Conservation (phyloP, 164 flowering plant genomes). For the Chimonanthus praecox region DNA sequence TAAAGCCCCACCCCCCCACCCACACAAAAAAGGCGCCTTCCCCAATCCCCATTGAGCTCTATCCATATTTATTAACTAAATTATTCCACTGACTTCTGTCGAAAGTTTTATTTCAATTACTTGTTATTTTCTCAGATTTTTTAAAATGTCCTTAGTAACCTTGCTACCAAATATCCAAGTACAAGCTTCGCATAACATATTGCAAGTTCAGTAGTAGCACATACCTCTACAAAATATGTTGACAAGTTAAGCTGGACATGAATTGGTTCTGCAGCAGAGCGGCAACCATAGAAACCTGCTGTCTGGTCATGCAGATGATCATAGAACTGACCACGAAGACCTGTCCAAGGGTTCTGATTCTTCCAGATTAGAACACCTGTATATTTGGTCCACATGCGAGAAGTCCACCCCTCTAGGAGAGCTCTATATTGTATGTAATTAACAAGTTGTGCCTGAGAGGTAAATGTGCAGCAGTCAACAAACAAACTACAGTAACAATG, state of each 20-base stretch:
- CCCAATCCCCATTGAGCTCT: too few species aligned
- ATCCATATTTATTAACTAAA: too few species aligned
- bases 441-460: conserved; percentile 82
- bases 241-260: conserved; percentile 94
- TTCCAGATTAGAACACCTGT: conserved; percentile 97
- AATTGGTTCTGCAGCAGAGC: conserved; percentile 88
- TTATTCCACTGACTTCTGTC: too few species aligned
- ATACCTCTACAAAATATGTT: conserved; percentile 76
- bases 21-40: too few species aligned
- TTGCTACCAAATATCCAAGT: too few species aligned
- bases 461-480: conserved; percentile 4
- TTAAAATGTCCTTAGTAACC: too few species aligned
- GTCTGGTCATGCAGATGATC: conserved; percentile 98
- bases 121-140: too few species aligned
- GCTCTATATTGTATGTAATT: conserved; percentile 94
- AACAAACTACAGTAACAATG: not conserved
- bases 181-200: too few species aligned
- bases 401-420: conserved; percentile 91
- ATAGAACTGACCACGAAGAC: conserved; percentile 95
- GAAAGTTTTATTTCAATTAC: too few species aligned
- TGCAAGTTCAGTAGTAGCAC: too few species aligned
- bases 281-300: conserved; percentile 95
- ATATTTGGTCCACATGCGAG: conserved; percentile 94
- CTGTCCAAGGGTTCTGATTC: conserved; percentile 98
- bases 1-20: too few species aligned